Evolutionary conservation across 768 basidiomycete genomes (phyloP), one percentile per base, ranked within the genome.

Genomic region (Pisolithus sp.): DNA sequence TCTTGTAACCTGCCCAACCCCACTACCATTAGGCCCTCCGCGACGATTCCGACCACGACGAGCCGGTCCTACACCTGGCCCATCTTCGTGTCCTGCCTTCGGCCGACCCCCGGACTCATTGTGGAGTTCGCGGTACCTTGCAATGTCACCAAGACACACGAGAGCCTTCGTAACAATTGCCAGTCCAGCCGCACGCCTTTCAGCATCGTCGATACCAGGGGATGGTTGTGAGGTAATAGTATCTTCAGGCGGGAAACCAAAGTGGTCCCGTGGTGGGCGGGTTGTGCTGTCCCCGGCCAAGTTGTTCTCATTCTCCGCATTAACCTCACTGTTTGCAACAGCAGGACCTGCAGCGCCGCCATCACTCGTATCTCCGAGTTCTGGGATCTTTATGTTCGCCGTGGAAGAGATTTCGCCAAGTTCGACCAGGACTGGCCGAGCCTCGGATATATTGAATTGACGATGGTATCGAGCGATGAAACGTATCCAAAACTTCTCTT

Each of bases 101-200:
- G 83, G 76, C 48, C 85, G 75, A 21, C 84, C 77, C 26, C 80
- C 77, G 46, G 76, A 68, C 56, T 92, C 90, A 60, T 83, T 88
- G 61, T 95, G 96, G 39, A 87, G 81, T 60, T 98, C 94, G 52
- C 86, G 78, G 69, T 99, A 99, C 39, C 96, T 79, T 53, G 93
- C 89, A 45, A 99, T 85, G 62, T 99, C 96, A 10, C 96, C 96
- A 8, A 94, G 77, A 66, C 89, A 95, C 18, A 97, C 83, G 49
- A 99, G 73, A 7, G 87, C 84, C 71, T 95, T 96, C 71, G 85
- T 87, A 40, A 93, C 71, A 41, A 89, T 82, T 9, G 82, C 79
- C n/a, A 94, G 72, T 51, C 83, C 79, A 53, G 74, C 75, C 51
- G 79, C 78, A 47, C 79, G 80, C 59, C 86, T 80, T 34, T 65